phyloP scores from a whole-genome alignment of 139 green algal species.

The Bryopsis sp. region DNA sequence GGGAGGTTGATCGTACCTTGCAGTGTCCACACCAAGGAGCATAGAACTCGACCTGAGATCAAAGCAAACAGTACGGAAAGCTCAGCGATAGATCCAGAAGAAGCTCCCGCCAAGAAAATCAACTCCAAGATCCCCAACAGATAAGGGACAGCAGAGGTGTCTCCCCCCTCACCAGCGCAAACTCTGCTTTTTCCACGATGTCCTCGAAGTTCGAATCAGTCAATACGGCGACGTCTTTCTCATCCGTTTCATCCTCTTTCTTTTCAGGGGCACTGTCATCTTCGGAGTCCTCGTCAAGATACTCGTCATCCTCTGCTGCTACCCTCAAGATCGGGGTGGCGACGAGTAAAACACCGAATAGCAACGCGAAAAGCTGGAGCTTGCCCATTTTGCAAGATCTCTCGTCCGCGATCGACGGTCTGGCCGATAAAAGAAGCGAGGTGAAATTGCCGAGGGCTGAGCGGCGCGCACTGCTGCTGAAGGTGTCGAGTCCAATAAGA shows the following conservation, averaged over 20 bases:
- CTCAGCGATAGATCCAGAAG: slow-evolving; percentile 12
- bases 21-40: slow-evolving; percentile 75
- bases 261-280: slow-evolving; percentile 19
- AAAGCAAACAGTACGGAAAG: background rate
- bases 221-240: slow-evolving; percentile 62
- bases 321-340: slow-evolving; percentile 17
- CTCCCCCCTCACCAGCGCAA: slow-evolving; percentile 45
- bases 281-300: slow-evolving; percentile 29
- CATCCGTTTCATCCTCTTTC: slow-evolving; percentile 26
- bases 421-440: background rate
- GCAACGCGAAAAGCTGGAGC: slow-evolving; percentile 23
- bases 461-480: background rate
- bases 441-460: background rate
- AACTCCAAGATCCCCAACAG: background rate
- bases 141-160: background rate
- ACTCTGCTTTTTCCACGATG: slow-evolving; percentile 44
- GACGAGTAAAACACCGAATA: slow-evolving; percentile 34
- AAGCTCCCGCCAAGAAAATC: slow-evolving; percentile 5
- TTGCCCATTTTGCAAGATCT: slow-evolving; percentile 26
- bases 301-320: slow-evolving; percentile 34
- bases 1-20: slow-evolving; percentile 34
- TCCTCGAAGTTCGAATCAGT: slow-evolving; percentile 58
- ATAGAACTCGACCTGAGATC: slow-evolving; percentile 60
- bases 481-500: background rate
- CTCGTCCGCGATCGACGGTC: background rate